Conservation (phyloP, 768 basidiomycete genomes). For the Tephrocybe sp. region DNA sequence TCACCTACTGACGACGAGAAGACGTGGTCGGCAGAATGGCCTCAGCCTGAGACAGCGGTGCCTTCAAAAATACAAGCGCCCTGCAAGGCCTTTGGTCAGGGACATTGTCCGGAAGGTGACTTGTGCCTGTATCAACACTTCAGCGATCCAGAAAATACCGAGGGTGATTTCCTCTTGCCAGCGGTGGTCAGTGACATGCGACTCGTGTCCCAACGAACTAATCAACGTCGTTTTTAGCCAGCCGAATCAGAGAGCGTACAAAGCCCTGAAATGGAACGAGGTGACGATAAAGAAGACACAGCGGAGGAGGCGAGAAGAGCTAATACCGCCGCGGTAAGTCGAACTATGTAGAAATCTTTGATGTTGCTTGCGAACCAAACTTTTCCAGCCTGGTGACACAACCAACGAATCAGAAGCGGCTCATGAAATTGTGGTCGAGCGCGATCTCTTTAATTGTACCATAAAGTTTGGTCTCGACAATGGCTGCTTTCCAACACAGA, state of each 20-base stretch:
- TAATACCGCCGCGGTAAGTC: too few species aligned
- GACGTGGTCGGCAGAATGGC: constrained; percentile 17
- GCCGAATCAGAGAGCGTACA: background rate
- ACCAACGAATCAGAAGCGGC: background rate
- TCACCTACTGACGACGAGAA: constrained; percentile 16
- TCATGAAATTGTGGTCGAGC: constrained; percentile 16
- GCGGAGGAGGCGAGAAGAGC: background rate
- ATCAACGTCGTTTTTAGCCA: background rate
- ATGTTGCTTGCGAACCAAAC: too few species aligned
- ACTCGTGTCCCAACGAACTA: background rate
- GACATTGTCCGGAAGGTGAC: constrained; percentile 29
- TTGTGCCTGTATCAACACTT: constrained; percentile 29
- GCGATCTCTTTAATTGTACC: constrained; percentile 22
- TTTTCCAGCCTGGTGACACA: background rate
- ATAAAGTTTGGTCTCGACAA: constrained; percentile 32
- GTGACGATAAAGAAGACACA: background rate
- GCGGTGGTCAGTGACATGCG: constrained; percentile 1
- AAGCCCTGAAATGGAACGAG: background rate
- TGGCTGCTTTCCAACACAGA: constrained; percentile 24
- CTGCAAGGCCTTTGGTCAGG: constrained; percentile 35
- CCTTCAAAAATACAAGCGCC: constrained; percentile 21
- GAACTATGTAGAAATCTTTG: too few species aligned
- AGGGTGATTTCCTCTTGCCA: background rate
- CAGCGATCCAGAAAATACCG: constrained; percentile 13
- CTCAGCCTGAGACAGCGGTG: constrained; percentile 9